Percentiles rank a stretch among this genome's conserved stretches.
phyloP scores from a whole-genome alignment of 1,139 yeast species.

The Hyphopichia buzzinii region DNA sequence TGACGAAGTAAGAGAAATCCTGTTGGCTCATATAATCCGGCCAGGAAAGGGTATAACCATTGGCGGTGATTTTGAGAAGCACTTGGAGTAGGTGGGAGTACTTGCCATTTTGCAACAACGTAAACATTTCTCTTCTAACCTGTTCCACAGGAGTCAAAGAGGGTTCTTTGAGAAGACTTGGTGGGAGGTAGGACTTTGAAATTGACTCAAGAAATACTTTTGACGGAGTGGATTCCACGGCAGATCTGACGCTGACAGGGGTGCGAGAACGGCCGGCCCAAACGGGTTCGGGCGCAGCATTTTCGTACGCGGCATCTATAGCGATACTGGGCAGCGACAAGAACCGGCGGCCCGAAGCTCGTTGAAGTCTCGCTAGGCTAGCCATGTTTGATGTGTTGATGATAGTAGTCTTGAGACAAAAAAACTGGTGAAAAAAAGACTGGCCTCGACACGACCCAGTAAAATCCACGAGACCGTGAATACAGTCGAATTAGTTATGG shows the following conservation, averaged over 20 bases:
- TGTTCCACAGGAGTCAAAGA: slow-evolving; percentile 4
- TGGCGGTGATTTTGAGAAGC: neutral
- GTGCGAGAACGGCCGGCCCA: neutral
- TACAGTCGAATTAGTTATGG: too few relatives aligned
- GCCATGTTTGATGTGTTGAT: neutral
- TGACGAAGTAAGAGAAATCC: slow-evolving; percentile 19
- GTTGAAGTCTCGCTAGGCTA: neutral
- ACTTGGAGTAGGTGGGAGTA: neutral
- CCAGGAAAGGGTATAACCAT: neutral
- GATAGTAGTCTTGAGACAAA: neutral
- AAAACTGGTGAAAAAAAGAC: neutral
- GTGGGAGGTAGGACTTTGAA: slow-evolving; percentile 9
- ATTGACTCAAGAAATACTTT: slow-evolving; percentile 5
- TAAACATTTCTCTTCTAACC: slow-evolving; percentile 16
- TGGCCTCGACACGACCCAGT: neutral
- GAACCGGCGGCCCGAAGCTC: neutral
- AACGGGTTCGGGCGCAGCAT: neutral
- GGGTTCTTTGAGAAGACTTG: slow-evolving; percentile 2
- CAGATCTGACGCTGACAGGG: neutral
- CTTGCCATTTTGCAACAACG: slow-evolving; percentile 6
- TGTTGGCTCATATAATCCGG: neutral
- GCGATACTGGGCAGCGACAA: neutral
- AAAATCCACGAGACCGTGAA: too few relatives aligned
- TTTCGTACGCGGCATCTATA: neutral
- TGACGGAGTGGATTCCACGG: neutral